Base-by-base conservation (phyloP, 2,329 filamentous ascomycete genomes). In the Aureobasidium sp. region DNA sequence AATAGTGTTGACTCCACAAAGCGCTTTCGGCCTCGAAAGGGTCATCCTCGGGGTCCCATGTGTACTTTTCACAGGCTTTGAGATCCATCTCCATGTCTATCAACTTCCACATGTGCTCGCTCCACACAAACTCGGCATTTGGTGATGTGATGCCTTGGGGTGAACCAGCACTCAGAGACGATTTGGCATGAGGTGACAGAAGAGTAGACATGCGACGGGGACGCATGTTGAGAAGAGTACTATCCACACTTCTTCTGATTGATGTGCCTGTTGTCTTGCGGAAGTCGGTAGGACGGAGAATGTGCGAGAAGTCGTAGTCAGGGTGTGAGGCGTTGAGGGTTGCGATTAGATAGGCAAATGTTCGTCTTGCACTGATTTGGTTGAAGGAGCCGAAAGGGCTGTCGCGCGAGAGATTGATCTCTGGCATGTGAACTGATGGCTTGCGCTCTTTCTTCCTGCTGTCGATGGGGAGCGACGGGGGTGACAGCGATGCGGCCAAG, bases 271-370 rank as follows among this genome's bases (percentile, higher is more conserved):
- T 90, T 78, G 97, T 92, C 66, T 89, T 87, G 68, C 87, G 88
- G 74, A 99, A 99, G 73, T 99, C 94, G 39, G 87, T 84, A 0
- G 94, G 92, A 41, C 92, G 87, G 63, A 97, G 80, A 37, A 94
- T 87, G 71, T 96, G 89, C 2, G 91, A 96, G 76, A 99, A 99
- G 75, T 99, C 94, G 75, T 99, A 97, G 76, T 99, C 90, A 1
- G 90, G 87, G 76, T 99, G 93, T 63, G 90, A 96, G 5, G 94
- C 94, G 72, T 99, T 99, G 39, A 99, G 80, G 0, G 93, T 97
- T 41, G 94, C 94, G 68, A 99, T 97, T 57, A 99, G 79, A 74
- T 97, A 97, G 48, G 94, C 92, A 75, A 96, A 97, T 0, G 90
- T 96, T 67, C 93, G 87, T 41, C 94, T 89, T 71, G 91, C 94